A percentile compares a stretch with the other conserved stretches of the same genome.
Conservation (phyloP, 129 eudicot species). For the Sambucus nigra region DNA sequence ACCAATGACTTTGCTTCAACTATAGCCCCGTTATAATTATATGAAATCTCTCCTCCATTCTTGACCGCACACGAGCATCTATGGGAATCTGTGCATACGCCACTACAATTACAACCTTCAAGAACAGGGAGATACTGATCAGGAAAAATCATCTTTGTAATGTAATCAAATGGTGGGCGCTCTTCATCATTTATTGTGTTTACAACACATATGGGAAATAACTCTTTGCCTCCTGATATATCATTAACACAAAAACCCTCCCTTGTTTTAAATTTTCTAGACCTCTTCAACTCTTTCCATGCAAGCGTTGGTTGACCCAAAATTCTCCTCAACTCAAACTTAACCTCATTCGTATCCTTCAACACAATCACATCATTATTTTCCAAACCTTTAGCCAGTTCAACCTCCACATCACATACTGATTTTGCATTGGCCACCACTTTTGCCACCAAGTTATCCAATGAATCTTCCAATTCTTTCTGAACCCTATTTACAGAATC, state of each 20-base stretch:
- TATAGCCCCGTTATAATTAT: slow-evolving; percentile 67
- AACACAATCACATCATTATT: slow-evolving; percentile 3
- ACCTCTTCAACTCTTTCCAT: slow-evolving; percentile 52
- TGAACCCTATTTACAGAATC: neutral
- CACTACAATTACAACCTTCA: slow-evolving; percentile 60
- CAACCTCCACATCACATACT: slow-evolving; percentile 9
- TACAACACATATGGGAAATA: slow-evolving; percentile 48
- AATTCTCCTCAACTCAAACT: slow-evolving; percentile 57
- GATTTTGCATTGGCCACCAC: neutral
- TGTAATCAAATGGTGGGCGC: slow-evolving; percentile 61
- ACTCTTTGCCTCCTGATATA: slow-evolving; percentile 58
- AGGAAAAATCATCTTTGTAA: slow-evolving; percentile 58
- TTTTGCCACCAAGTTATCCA: neutral
- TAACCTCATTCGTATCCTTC: slow-evolving; percentile 7
- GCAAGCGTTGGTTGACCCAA: slow-evolving; percentile 88
- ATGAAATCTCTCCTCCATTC: slow-evolving; percentile 80
- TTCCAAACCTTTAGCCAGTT: slow-evolving; percentile 1
- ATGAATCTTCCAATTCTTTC: neutral
- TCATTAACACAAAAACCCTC: slow-evolving; percentile 60
- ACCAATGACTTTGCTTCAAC: slow-evolving; percentile 72
- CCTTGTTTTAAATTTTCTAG: slow-evolving; percentile 39
- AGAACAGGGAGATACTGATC: slow-evolving; percentile 23
- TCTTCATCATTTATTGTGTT: slow-evolving; percentile 54
- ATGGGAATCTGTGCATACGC: slow-evolving; percentile 46
- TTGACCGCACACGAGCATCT: slow-evolving; percentile 53